Conservation (phyloP, 345 rosid genomes). For the Eucalyptus virginea region DNA sequence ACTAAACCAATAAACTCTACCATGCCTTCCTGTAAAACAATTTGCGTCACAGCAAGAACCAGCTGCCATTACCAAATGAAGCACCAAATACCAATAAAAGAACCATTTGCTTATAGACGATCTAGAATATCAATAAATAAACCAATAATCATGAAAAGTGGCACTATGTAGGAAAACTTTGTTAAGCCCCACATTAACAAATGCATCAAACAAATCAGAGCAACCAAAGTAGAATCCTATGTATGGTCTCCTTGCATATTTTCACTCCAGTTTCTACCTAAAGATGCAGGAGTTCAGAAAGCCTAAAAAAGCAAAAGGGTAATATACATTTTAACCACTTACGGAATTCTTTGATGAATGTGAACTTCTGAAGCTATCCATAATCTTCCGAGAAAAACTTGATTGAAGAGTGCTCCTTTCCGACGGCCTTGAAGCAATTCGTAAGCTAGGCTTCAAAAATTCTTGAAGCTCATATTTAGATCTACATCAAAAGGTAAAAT, state of each 20-base stretch:
- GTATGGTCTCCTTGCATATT: background rate
- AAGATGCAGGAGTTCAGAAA: background rate
- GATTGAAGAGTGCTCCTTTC: conserved; percentile 27
- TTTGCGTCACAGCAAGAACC: background rate
- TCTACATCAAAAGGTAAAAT: conserved; percentile 23
- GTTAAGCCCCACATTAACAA: background rate
- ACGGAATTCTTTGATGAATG: conserved; percentile 41
- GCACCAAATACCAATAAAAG: background rate
- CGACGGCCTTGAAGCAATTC: conserved; percentile 49
- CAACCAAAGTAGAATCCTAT: background rate
- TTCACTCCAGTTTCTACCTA: background rate
- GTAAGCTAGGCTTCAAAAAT: conserved; percentile 84
- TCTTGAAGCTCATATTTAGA: conserved; percentile 95
- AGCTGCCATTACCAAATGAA: background rate
- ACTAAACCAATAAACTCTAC: too few species aligned
- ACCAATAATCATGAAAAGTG: background rate
- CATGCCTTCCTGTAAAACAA: conserved; percentile 25
- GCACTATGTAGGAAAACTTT: background rate
- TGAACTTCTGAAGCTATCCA: conserved; percentile 54
- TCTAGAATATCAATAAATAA: background rate
- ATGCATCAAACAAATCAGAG: background rate
- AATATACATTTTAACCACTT: background rate
- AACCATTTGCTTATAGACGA: background rate
- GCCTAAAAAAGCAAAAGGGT: background rate
- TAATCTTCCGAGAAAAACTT: conserved; percentile 44